Evolutionary conservation across 2,329 filamentous ascomycete genomes (phyloP).

Genomic region (Eurotiales sp.): DNA sequence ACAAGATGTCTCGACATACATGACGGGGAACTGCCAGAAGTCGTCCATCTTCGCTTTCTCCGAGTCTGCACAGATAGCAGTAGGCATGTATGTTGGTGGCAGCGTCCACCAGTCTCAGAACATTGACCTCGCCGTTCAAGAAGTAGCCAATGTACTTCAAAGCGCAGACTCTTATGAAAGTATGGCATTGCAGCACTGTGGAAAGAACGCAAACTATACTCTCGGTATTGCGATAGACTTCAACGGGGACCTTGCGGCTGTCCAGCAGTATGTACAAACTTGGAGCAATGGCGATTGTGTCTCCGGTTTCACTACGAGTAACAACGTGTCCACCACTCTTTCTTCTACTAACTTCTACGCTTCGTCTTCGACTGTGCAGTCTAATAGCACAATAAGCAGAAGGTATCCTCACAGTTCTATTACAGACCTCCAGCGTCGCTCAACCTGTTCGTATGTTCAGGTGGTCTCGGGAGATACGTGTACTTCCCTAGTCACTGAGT

Average conservation of each 20-base stretch:
- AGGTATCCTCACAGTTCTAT: background rate
- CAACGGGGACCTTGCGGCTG: background rate
- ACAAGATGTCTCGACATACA: background rate
- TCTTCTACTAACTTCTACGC: background rate
- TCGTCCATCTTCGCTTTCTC: conserved; percentile 1
- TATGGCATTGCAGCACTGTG: background rate
- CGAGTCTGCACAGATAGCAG: background rate
- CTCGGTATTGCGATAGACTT: conserved; percentile 1
- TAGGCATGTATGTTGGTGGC: conserved; percentile 1
- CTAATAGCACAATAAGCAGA: background rate
- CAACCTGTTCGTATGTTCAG: background rate
- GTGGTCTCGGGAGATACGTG: background rate
- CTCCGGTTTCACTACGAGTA: background rate
- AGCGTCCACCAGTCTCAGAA: conserved; percentile 1
- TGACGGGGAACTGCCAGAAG: background rate
- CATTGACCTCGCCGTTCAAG: background rate
- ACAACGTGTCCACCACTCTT: background rate
- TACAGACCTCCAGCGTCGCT: background rate
- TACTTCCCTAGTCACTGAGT: background rate
- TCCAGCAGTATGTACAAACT: background rate
- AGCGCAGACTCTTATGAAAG: background rate
- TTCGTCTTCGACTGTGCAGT: background rate
- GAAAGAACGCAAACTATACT: background rate
- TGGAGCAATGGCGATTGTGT: conserved; percentile 3
- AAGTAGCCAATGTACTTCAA: background rate